Conservation (phyloP, 805 yeast species). For the Candida golubevii region DNA sequence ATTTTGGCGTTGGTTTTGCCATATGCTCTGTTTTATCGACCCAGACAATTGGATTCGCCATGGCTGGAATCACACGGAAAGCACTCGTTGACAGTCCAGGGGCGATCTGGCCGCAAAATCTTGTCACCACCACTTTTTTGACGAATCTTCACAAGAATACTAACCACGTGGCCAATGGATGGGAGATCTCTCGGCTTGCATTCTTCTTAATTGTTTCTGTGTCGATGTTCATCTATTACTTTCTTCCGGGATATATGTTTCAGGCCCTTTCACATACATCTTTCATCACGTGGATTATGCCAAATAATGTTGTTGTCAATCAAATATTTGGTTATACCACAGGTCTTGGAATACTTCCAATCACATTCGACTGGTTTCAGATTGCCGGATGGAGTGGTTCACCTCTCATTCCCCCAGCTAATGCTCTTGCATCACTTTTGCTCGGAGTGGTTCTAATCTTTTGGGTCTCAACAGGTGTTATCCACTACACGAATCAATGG, state of each 20-base stretch:
- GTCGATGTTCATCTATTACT: conserved; percentile 13
- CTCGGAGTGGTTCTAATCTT: conserved; percentile 16
- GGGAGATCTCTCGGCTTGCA: conserved; percentile 15
- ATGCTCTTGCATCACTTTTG: conserved; percentile 18
- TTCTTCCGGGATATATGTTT: conserved; percentile 13
- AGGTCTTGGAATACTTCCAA: conserved; percentile 14
- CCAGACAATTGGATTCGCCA: conserved; percentile 26
- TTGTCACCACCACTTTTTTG: conserved; percentile 20
- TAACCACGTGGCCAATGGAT: conserved; percentile 13
- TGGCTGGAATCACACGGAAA: conserved; percentile 25
- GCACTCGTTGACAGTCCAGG: conserved; percentile 14
- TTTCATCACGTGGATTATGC: conserved; percentile 13
- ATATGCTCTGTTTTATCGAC: conserved; percentile 29
- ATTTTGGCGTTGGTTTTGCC: conserved; percentile 21
- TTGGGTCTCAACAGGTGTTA: conserved; percentile 14
- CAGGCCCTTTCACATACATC: conserved; percentile 12
- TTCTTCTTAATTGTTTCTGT: conserved; percentile 14
- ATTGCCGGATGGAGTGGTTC: conserved; percentile 17
- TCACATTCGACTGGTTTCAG: conserved; percentile 17
- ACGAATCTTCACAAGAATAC: conserved; percentile 14
- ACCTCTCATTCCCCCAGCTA: conserved; percentile 19
- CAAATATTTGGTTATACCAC: conserved; percentile 12
- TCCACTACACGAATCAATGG: conserved; percentile 22
- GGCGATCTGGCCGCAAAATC: conserved; percentile 17
- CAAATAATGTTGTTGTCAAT: conserved; percentile 10